Percentiles rank a stretch among this genome's conserved stretches.
Evolutionary conservation across 1,139 yeast genomes (phyloP).

Genomic region (Scheffersomyces titani): DNA sequence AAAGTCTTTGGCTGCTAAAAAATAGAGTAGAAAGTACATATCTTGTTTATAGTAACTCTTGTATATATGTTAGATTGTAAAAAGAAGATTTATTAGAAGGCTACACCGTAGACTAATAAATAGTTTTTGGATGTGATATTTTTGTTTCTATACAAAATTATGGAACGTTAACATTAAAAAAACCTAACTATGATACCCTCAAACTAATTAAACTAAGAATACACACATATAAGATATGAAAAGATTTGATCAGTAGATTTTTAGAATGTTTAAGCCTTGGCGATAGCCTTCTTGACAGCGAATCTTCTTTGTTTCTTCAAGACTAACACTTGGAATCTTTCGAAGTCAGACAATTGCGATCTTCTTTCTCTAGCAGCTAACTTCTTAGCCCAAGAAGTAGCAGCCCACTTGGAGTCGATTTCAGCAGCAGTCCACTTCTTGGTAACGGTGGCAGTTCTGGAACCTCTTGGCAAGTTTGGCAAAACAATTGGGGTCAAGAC

Average conservation of each 20-base stretch:
- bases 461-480: conserved; percentile 88
- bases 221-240: conserved; percentile 25
- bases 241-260: conserved; percentile 18
- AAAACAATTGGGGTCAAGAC: conserved; percentile 91
- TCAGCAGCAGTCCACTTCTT: conserved; percentile 96
- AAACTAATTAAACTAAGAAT: conserved; percentile 31
- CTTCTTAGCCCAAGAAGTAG: conserved; percentile 97
- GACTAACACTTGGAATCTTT: conserved; percentile 98
- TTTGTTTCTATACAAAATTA: conserved; percentile 7
- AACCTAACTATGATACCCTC: conserved; percentile 35
- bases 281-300: conserved; percentile 78
- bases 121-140: conserved; percentile 1
- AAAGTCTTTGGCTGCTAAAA: conserved; percentile 24
- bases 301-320: conserved; percentile 96
- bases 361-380: conserved; percentile 93
- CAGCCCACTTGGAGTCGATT: conserved; percentile 87
- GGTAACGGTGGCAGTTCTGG: conserved; percentile 79
- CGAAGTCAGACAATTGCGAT: conserved; percentile 91
- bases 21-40: conserved; percentile 4
- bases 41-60: conserved; percentile 1
- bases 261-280: conserved; percentile 25
- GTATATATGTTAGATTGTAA: neutral
- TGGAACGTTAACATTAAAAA: conserved; percentile 34
- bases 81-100: neutral
- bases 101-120: neutral